A percentile compares a stretch with the other conserved stretches of the same genome.
Conservation (phyloP, 139 green algal species). For the Zygnema circumcarinatum region DNA sequence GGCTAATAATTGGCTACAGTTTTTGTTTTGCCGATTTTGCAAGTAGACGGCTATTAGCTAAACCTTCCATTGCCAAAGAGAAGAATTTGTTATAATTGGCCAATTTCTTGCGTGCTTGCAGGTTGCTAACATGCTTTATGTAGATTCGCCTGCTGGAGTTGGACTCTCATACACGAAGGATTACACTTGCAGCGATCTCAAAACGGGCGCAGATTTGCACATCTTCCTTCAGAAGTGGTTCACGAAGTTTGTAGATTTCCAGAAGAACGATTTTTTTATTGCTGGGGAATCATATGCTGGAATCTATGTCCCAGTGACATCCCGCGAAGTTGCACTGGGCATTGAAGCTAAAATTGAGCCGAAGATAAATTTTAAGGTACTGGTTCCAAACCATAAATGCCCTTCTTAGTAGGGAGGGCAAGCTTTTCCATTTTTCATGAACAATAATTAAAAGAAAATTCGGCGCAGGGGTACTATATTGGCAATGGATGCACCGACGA, state of each 20-base stretch:
- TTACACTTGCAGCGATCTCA: constrained; percentile 54
- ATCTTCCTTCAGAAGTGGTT: constrained; percentile 36
- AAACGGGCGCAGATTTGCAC: constrained; percentile 37
- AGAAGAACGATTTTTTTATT: constrained; percentile 57
- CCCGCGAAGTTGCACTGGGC: constrained; percentile 48
- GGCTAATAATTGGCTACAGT: too few relatives aligned
- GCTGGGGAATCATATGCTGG: constrained; percentile 65
- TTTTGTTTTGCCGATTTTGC: too few relatives aligned
- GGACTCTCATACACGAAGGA: constrained; percentile 61
- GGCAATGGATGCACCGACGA: constrained; percentile 82
- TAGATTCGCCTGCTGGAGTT: constrained; percentile 63
- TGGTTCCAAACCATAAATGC: too few relatives aligned
- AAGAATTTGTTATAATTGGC: too few relatives aligned
- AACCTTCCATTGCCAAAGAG: too few relatives aligned
- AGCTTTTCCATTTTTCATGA: too few relatives aligned
- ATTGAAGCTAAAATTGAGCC: constrained; percentile 66
- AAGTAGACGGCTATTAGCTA: too few relatives aligned
- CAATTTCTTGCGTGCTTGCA: too few relatives aligned
- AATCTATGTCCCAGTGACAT: constrained; percentile 63
- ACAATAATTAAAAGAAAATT: too few relatives aligned
- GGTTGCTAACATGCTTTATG: constrained; percentile 60
- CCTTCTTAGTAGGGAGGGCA: too few relatives aligned
- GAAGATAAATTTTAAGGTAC: constrained; percentile 71
- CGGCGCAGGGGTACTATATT: constrained; percentile 73
- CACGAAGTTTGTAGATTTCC: constrained; percentile 50